These are phyloP conservation scores for Suillus hirtellus DNA, from an alignment of 768 basidiomycete species.

Conservation along the genomic window DNA sequence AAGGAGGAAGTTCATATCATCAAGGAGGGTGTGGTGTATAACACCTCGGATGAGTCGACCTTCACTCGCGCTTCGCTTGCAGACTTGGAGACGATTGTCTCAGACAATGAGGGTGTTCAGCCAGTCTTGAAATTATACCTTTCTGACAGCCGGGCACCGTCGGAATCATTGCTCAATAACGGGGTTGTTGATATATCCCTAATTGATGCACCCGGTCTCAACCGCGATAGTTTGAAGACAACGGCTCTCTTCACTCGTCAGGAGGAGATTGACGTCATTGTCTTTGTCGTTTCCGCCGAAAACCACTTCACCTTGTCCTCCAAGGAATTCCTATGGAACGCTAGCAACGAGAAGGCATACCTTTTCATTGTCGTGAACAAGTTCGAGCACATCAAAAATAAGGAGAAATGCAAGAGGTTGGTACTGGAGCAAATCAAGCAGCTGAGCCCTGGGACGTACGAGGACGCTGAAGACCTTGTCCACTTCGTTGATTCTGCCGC, in stretches of 20 bases:
- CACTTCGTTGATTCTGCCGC: constrained; percentile 96
- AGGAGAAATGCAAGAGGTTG: constrained; percentile 84
- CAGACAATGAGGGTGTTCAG: constrained; percentile 56
- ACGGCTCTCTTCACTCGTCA: constrained; percentile 95
- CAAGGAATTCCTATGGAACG: constrained; percentile 89
- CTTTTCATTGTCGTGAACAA: constrained; percentile 99
- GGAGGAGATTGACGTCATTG: constrained; percentile 97
- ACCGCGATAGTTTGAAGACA: constrained; percentile 92
- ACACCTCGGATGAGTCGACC: constrained; percentile 70
- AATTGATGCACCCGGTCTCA: constrained; percentile 97
- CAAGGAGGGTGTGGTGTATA: constrained; percentile 68
- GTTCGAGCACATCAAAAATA: constrained; percentile 93
- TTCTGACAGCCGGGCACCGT: constrained; percentile 72
- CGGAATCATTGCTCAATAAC: constrained; percentile 88
- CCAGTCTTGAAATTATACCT: constrained; percentile 85
- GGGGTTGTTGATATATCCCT: constrained; percentile 97
- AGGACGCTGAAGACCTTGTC: constrained; percentile 89
- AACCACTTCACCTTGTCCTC: constrained; percentile 98
- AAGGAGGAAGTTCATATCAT: constrained; percentile 85
- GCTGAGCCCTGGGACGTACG: constrained; percentile 89
- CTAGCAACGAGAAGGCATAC: constrained; percentile 96
- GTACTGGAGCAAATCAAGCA: constrained; percentile 94
- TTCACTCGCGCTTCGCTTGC: constrained; percentile 66
- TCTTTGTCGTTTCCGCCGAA: constrained; percentile 97
- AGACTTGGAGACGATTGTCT: constrained; percentile 78